These are phyloP conservation scores for Ampelocalamus luodianensis DNA, from an alignment of 176 grass and related monocot genomes.

Conservation along the genomic window DNA sequence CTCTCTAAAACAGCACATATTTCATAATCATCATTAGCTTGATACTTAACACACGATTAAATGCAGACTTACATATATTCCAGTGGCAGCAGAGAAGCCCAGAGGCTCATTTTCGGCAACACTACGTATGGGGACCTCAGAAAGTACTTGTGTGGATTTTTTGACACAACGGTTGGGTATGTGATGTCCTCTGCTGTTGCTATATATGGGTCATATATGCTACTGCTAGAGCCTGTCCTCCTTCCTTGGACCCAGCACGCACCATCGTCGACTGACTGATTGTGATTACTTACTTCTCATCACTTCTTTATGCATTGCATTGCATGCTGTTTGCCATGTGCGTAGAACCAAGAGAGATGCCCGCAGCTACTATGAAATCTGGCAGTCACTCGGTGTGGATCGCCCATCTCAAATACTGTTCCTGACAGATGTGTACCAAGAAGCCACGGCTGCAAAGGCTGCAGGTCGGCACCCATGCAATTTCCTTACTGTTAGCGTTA, in stretches of 20 bases:
- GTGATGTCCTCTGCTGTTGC: not conserved
- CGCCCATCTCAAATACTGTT: slow-evolving; percentile 80
- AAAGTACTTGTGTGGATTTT: slow-evolving; percentile 77
- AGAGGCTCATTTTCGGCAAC: slow-evolving; percentile 89
- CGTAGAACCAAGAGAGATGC: slow-evolving; percentile 74
- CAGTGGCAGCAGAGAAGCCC: slow-evolving; percentile 95
- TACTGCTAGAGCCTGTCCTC: not conserved
- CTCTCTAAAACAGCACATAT: too few species aligned
- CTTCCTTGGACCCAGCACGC: too few species aligned
- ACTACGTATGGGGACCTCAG: slow-evolving; percentile 78
- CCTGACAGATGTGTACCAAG: slow-evolving; percentile 78
- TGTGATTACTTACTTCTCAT: not conserved
- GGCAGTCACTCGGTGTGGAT: slow-evolving; percentile 73
- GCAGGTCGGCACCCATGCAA: slow-evolving; percentile 50
- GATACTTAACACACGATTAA: too few species aligned
- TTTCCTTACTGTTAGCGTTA: too few species aligned
- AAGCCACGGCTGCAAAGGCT: slow-evolving; percentile 79
- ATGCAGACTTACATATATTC: slow-evolving; percentile 89
- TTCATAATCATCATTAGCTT: too few species aligned
- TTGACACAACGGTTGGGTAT: slow-evolving; percentile 83
- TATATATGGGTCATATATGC: not conserved
- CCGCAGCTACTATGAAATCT: slow-evolving; percentile 82
- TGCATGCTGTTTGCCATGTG: not conserved
- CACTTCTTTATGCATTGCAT: not conserved
- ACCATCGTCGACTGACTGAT: too few species aligned